phyloP scores from a whole-genome alignment of 495 filamentous ascomycete species.

The Penicillium lividum region DNA sequence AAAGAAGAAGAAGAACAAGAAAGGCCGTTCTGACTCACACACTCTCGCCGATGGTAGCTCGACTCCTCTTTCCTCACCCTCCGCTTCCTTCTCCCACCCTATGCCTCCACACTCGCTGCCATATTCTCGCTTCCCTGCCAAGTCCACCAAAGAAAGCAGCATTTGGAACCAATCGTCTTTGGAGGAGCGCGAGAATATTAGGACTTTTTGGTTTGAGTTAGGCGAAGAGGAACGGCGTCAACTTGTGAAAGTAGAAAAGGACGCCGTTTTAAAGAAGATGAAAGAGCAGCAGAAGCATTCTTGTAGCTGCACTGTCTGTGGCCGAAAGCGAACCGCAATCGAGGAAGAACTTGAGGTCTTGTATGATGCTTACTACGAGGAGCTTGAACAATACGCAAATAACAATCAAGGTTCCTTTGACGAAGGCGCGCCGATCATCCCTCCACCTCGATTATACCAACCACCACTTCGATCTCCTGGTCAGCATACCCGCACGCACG shows the following conservation, averaged over 20 bases:
- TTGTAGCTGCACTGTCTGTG: conserved; percentile 96
- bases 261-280: conserved; percentile 98
- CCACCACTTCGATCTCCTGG: conserved; percentile 42
- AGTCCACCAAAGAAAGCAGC: conserved; percentile 62
- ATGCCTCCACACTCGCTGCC: conserved; percentile 34
- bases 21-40: conserved; percentile 39
- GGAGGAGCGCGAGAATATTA: conserved; percentile 95
- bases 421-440: conserved; percentile 62
- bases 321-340: conserved; percentile 93
- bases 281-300: conserved; percentile 99
- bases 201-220: conserved; percentile 97
- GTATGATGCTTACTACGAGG: conserved; percentile 98
- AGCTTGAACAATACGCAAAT: conserved; percentile 95
- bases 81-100: conserved; percentile 44
- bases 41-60: conserved; percentile 40
- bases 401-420: conserved; percentile 69
- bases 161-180: conserved; percentile 96
- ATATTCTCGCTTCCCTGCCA: conserved; percentile 32
- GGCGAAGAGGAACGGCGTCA: conserved; percentile 92
- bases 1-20: conserved; percentile 53
- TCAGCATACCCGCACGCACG: conserved; percentile 45
- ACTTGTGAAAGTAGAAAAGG: conserved; percentile 96
- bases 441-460: conserved; percentile 59
- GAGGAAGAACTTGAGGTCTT: conserved; percentile 98
- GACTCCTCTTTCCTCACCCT: conserved; percentile 43